Evolutionary conservation across 495 filamentous ascomycete genomes (phyloP).

Genomic region (Aspergillus campestris): DNA sequence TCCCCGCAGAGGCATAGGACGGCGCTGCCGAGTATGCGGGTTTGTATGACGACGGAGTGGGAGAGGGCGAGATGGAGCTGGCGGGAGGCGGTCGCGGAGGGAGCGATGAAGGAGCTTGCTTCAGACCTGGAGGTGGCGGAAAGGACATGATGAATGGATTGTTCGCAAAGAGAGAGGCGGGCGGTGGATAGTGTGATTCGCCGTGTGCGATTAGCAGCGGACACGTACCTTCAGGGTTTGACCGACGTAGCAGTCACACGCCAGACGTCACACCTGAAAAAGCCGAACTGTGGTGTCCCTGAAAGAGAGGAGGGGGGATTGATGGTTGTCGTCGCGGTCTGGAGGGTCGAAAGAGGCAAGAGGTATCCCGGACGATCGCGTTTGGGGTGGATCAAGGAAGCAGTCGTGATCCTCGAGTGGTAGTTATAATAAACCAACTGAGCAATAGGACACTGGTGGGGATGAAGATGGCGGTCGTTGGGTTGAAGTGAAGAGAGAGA

Average conservation of each 20-base stretch:
- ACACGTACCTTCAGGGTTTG: conserved; percentile 55
- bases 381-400: background rate
- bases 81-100: conserved; percentile 76
- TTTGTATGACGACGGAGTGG: conserved; percentile 37
- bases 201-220: conserved; percentile 30
- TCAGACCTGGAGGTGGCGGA: conserved; percentile 84
- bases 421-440: too few relatives aligned
- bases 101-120: conserved; percentile 60
- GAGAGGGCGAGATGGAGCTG: conserved; percentile 32
- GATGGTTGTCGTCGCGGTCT: too few relatives aligned
- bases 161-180: conserved; percentile 33
- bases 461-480: background rate
- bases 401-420: background rate
- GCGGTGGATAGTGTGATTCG: conserved; percentile 21
- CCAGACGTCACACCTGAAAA: conserved; percentile 33
- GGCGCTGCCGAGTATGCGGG: conserved; percentile 45
- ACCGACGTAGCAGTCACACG: conserved; percentile 31
- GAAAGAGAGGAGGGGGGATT: too few relatives aligned
- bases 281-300: background rate
- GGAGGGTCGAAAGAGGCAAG: too few relatives aligned
- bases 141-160: conserved; percentile 88
- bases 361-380: too few relatives aligned
- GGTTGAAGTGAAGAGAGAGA: background rate
- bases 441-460: background rate
- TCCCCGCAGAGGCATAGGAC: conserved; percentile 28